phyloP scores from a whole-genome alignment of 495 filamentous ascomycete genomes.

The Apiosordaria backusii region DNA sequence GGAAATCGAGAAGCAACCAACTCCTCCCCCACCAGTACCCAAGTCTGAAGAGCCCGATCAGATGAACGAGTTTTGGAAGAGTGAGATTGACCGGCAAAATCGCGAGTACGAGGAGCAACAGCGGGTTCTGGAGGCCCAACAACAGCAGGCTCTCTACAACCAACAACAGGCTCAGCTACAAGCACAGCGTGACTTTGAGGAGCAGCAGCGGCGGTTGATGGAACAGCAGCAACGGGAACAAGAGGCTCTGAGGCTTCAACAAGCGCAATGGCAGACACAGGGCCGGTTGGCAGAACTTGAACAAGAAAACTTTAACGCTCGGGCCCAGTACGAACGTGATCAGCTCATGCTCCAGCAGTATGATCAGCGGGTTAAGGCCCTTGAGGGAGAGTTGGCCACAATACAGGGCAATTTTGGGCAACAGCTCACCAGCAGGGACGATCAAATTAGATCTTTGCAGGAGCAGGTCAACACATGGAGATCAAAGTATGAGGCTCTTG shows the following conservation, averaged over 20 bases:
- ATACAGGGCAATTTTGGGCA: constrained; percentile 79
- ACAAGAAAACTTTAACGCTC: constrained; percentile 87
- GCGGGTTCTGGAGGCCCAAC: constrained; percentile 76
- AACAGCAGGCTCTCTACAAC: constrained; percentile 56
- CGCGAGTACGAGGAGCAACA: constrained; percentile 94
- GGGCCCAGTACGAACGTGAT: constrained; percentile 94
- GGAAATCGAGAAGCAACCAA: constrained; percentile 61
- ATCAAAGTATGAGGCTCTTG: constrained; percentile 91
- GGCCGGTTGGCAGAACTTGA: constrained; percentile 91
- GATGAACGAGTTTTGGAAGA: constrained; percentile 97
- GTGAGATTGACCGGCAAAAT: constrained; percentile 82
- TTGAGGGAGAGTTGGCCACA: constrained; percentile 82
- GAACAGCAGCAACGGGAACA: constrained; percentile 90
- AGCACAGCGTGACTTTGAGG: constrained; percentile 88
- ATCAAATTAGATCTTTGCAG: constrained; percentile 86
- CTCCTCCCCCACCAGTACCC: constrained; percentile 56
- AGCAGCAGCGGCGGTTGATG: constrained; percentile 81
- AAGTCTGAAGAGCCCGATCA: constrained; percentile 80
- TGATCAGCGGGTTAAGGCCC: constrained; percentile 84
- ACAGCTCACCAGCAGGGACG: constrained; percentile 84
- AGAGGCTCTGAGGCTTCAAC: constrained; percentile 80
- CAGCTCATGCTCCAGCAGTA: constrained; percentile 97
- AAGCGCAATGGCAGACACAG: constrained; percentile 86
- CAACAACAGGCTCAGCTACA: constrained; percentile 78
- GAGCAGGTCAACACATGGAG: constrained; percentile 97